Conservation (phyloP, 306 rosid species). For the Cercis canadensis region DNA sequence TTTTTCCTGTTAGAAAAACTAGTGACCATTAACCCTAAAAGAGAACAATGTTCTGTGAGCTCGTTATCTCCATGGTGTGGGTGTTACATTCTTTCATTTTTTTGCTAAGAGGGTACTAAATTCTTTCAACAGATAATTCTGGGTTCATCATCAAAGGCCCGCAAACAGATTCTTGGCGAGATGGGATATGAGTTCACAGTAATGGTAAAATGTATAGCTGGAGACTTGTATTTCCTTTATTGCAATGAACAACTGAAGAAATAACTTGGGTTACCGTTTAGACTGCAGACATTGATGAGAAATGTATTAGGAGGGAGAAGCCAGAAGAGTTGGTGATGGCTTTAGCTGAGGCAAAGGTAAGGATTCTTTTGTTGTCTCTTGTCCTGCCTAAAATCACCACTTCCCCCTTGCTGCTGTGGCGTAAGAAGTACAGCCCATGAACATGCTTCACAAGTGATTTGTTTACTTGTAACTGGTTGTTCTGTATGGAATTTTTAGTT, state of each 20-base stretch:
- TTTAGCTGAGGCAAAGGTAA: conserved; percentile 90
- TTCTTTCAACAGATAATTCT: conserved; percentile 64
- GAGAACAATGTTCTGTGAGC: not conserved
- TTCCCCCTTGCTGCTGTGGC: conserved; percentile 3
- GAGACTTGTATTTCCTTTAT: conserved; percentile 7
- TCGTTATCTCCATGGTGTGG: not conserved
- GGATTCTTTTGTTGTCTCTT: not conserved
- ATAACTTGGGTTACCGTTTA: conserved; percentile 42
- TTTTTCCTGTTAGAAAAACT: not conserved
- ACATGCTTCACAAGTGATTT: conserved; percentile 1
- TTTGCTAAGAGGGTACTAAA: not conserved
- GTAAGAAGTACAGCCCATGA: not conserved
- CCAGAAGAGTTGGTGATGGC: conserved; percentile 83
- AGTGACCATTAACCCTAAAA: not conserved
- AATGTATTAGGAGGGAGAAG: conserved; percentile 70
- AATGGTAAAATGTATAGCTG: conserved; percentile 50
- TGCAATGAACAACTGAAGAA: conserved; percentile 16
- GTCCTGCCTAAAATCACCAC: not conserved
- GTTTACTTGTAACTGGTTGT: not conserved
- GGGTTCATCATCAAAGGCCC: conserved; percentile 92
- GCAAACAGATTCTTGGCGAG: conserved; percentile 71
- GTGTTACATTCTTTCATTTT: no score
- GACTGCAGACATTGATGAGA: conserved; percentile 94
- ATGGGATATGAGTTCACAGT: conserved; percentile 83
- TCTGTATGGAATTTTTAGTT: not conserved